Evolutionary conservation across 345 rosid genomes (phyloP).

Genomic region (Isatis tinctoria): DNA sequence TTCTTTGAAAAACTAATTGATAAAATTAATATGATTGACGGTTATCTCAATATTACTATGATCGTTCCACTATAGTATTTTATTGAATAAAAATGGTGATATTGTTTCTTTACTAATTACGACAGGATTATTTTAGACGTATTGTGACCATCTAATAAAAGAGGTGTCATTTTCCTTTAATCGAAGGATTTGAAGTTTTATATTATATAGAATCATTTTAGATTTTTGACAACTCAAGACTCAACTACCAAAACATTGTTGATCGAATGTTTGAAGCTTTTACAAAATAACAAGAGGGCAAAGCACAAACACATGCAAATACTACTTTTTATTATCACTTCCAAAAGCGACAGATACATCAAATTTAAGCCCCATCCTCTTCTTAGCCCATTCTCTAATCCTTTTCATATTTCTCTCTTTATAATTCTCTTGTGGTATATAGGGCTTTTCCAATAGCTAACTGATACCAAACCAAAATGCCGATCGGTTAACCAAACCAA

Average conservation of each 20-base stretch:
- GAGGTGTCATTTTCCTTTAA: not conserved
- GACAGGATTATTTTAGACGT: not conserved
- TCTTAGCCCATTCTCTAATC: constrained; percentile 10
- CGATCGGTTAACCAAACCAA: not conserved
- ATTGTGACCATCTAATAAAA: not conserved
- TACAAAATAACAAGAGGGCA: constrained; percentile 1
- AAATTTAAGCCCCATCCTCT: not conserved
- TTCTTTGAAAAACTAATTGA: not conserved
- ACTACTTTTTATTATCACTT: constrained; percentile 9
- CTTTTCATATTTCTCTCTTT: not conserved
- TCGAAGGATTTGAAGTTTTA: not conserved
- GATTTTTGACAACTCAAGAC: not conserved
- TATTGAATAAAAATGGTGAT: not conserved
- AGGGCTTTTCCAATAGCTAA: not conserved
- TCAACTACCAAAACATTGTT: constrained; percentile 8
- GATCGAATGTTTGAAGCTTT: constrained; percentile 1
- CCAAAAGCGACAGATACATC: constrained; percentile 22
- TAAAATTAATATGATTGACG: not conserved
- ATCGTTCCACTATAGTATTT: not conserved
- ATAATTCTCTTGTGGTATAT: not conserved
- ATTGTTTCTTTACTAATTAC: not conserved
- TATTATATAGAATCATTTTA: not conserved
- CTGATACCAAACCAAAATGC: not conserved
- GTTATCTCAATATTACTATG: too few species aligned
- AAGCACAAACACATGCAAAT: constrained; percentile 21